These are phyloP conservation scores for Fusarium mangiferae DNA, from an alignment of 2,329 filamentous ascomycete genomes.

Conservation along the genomic window DNA sequence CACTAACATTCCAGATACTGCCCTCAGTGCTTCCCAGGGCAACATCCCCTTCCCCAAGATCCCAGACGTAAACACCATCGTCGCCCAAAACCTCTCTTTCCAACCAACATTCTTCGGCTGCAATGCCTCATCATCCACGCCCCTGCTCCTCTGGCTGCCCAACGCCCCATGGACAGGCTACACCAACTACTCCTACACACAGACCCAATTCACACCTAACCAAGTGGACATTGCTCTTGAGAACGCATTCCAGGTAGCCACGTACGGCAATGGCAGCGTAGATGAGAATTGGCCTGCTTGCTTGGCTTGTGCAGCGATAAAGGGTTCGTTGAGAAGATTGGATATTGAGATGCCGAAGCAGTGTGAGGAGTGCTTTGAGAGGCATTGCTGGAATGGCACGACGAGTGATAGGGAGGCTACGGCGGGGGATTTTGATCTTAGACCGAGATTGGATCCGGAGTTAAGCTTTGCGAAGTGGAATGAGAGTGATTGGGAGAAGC, in stretches of 20 bases:
- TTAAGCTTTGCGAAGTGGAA: constrained; percentile 42
- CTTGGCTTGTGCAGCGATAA: constrained; percentile 82
- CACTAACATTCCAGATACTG: constrained; percentile 20
- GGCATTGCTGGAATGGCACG: constrained; percentile 43
- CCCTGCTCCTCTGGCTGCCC: constrained; percentile 45
- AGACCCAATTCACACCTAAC: constrained; percentile 38
- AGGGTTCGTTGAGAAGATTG: constrained; percentile 66
- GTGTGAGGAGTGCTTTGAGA: constrained; percentile 41
- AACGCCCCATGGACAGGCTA: constrained; percentile 46
- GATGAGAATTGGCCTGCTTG: constrained; percentile 79
- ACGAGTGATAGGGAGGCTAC: constrained; percentile 16
- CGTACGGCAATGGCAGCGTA: constrained; percentile 78
- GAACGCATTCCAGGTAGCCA: constrained; percentile 84
- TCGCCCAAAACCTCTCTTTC: constrained; percentile 39
- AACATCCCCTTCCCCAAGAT: constrained; percentile 44
- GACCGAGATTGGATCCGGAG: constrained; percentile 31
- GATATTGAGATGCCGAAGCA: constrained; percentile 31
- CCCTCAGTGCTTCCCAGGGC: constrained; percentile 33
- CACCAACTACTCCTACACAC: constrained; percentile 41
- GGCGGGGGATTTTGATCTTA: constrained; percentile 29
- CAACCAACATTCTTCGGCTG: constrained; percentile 47
- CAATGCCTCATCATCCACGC: constrained; percentile 30
- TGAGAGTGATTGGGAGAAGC: constrained; percentile 13
- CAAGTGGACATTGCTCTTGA: constrained; percentile 41
- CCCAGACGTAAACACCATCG: constrained; percentile 42